Evolutionary conservation across 1,139 yeast genomes (phyloP), one percentile per base, ranked within the genome.

Genomic region (Debaryomyces fabryi): DNA sequence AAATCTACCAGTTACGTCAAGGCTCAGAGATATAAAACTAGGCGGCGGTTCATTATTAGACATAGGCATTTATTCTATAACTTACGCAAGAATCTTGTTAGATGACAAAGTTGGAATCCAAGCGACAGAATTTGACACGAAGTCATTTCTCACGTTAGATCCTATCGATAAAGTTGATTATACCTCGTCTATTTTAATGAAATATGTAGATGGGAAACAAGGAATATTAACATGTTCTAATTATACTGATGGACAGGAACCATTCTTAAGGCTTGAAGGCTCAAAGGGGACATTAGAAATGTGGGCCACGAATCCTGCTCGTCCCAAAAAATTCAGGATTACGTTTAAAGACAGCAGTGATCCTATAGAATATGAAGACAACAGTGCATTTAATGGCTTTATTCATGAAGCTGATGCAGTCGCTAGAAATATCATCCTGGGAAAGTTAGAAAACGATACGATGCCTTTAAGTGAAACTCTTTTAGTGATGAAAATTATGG

Each of bases 11-110:
- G 30, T 54, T 2, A 45, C 57, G 15, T 56, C 62, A 4, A 56
- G 83, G 51, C 58, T 76, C 45, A 68, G 76, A 51, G 72, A 79
- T 57, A 73, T 71, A 18, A 58, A 64, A 23, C 71, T 81, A 36
- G 88, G 83, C 8, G 88, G 85, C 10, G 87, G 88, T 32, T 82
- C 85, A 0, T 60, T 82, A 42, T 71, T 82, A 53, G 88, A 83
- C 57, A 68, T 83, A 49, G 88, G 88, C 1, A 74, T 83, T 41
- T 83, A 83, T 56, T 69, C 83, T 5, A 58, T 82, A 47, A 82
- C 85, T 54, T 83, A 74, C 51, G 64, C 69, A 18, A 63, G 81
- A 49, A 57, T 74, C 13, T 64, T 75, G 37, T 61, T 76, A 49
- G 76, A 75, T 55, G 66, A 63, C 29, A 58, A 69, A 21, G 57